phyloP scores from a whole-genome alignment of 2,329 filamentous ascomycete genomes.

The Aspergillus intermedius region DNA sequence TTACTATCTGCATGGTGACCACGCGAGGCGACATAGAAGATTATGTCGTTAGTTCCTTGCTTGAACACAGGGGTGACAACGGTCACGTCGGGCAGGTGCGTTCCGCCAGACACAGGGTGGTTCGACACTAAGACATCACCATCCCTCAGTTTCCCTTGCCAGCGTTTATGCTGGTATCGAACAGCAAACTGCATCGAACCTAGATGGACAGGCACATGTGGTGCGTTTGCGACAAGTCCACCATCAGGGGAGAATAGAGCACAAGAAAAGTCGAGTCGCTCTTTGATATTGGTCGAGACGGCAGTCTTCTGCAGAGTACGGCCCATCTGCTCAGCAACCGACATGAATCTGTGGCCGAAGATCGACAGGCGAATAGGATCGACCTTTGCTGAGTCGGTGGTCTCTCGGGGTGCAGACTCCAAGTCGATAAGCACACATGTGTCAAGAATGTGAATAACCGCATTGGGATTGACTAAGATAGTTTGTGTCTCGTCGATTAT shows the following conservation, averaged over 20 bases:
- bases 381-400: slow-evolving; percentile 9
- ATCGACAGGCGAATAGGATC: slow-evolving; percentile 71
- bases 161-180: slow-evolving; percentile 65
- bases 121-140: slow-evolving; percentile 63
- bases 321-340: slow-evolving; percentile 78
- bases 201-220: slow-evolving; percentile 69
- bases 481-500: slow-evolving; percentile 71
- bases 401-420: slow-evolving; percentile 31
- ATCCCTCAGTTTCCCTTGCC: slow-evolving; percentile 60
- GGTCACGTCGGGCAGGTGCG: slow-evolving; percentile 71
- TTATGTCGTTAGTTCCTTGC: slow-evolving; percentile 58
- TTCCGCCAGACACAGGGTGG: slow-evolving; percentile 72
- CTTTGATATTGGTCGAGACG: slow-evolving; percentile 73
- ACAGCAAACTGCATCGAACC: slow-evolving; percentile 76
- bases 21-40: slow-evolving; percentile 75
- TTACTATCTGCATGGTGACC: slow-evolving; percentile 70
- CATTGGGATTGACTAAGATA: slow-evolving; percentile 76
- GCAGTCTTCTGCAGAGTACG: slow-evolving; percentile 67
- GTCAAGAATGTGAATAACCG: slow-evolving; percentile 70
- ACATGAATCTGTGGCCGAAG: slow-evolving; percentile 76
- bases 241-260: slow-evolving; percentile 68
- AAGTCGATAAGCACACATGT: slow-evolving; percentile 89
- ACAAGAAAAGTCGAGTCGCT: slow-evolving; percentile 75
- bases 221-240: slow-evolving; percentile 58
- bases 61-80: slow-evolving; percentile 72